phyloP scores from a whole-genome alignment of 331 rosid genomes.

The Rhamnella rubrinervis region DNA sequence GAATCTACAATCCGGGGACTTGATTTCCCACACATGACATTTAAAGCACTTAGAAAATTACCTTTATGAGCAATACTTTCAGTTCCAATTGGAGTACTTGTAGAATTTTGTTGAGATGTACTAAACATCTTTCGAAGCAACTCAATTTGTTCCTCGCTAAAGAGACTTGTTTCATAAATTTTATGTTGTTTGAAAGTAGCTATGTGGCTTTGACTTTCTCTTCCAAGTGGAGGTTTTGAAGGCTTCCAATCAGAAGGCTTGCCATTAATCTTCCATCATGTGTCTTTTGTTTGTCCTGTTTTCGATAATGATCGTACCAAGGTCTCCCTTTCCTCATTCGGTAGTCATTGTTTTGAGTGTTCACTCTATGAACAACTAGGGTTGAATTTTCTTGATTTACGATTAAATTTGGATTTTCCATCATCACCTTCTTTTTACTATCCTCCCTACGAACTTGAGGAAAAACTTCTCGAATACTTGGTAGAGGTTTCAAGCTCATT shows the following conservation, averaged over 20 bases:
- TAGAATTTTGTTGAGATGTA: background rate
- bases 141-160: background rate
- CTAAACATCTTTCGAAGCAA: background rate
- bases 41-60: background rate
- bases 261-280: slow-evolving; percentile 1
- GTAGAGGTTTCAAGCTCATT: background rate
- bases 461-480: background rate
- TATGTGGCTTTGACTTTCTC: background rate
- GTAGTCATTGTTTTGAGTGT: background rate
- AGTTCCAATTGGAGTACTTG: background rate
- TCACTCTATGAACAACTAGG: too few species aligned
- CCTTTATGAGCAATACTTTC: background rate
- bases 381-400: background rate
- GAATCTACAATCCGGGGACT: too few species aligned
- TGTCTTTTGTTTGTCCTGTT: background rate
- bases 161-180: background rate
- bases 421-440: background rate
- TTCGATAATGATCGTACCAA: background rate
- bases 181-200: background rate
- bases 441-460: background rate
- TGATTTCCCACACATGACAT: too few species aligned
- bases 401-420: background rate
- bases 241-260: background rate
- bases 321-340: background rate
- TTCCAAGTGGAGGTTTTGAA: background rate